Evolutionary conservation across 345 rosid species (phyloP), one percentile per base, ranked within the genome.

Genomic region (Gossypium thurberi): DNA sequence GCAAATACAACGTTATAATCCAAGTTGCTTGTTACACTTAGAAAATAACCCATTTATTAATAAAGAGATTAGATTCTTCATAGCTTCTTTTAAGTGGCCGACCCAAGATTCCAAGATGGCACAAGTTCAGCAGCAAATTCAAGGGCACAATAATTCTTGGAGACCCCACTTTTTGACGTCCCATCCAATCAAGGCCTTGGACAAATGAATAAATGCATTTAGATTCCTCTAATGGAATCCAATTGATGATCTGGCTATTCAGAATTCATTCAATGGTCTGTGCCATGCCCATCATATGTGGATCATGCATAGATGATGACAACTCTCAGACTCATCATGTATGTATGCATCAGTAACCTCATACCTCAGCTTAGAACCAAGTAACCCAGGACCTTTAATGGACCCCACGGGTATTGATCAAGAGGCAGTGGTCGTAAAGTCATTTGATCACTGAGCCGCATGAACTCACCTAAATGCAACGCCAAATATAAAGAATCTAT

Each of bases 331-430:
- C 8, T 55, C 48, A 66, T 66, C 15, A 42, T 50, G 40, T 33
- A 33, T 33, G 40, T 68, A 58, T 47, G 28, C 48, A 69, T 66
- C 33, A 44, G 42, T 57, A 77, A 70, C 73, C 46, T 75, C 80
- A 73, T 46, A 75, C 77, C 83, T 80, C 82, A 77, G 70, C 77
- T 62, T 43, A 77, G 40, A 11, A 13, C n/a, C 26, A 33, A 33
- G 7, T 33, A 33, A 33, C 40, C 40, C 10, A 53, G 10, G 48
- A 67, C 13, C 25, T 23, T 28, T 28, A 28, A 28, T 28, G 37
- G 4, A 28, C 37, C 37, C 37, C 6, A 4, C 6, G 37, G 37
- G 37, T 28, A 28, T 28, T 28, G 37, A 28, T 28, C 37, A 28
- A 28, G 37, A 28, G 37, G 56, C 59, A 25, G 33, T 10, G 15